Base-by-base conservation (phyloP, 306 rosid genomes). In the Glycine latifolia region DNA sequence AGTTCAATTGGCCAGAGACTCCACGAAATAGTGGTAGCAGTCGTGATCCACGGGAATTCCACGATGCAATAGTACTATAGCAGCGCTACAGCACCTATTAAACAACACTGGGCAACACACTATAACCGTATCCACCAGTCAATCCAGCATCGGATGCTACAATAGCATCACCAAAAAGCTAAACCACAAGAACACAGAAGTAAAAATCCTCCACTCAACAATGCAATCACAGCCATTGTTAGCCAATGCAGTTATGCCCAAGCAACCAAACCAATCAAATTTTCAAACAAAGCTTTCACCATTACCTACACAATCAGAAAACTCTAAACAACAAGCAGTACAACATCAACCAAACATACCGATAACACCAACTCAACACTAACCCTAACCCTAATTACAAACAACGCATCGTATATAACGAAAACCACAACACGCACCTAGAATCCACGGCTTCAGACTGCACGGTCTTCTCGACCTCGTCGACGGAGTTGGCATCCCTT, bases 381-480 rank as follows among this genome's bases (percentile, higher is more conserved):
- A 60, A 50, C 58, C 81, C 71, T 83, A 55, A 71, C 2, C 0
- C 31, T 26, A 26, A 26, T 26, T 0, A 26, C 31, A 43, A 41
- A 14, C 0, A 5, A 67, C 15, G 5, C 41, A 4, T 4, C 65
- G 44, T 2, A 62, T 6, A 16, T 37, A 37, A 0, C 9, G 5
- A 39, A 33, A 41, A 10, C 8, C 10, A 31, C 68, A 35, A 31
- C 17, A 71, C 74, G 8, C 73, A 95, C 99, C 94, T 95, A 1
- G 92, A 44, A 71, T 92, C 98, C 15, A 74, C 86, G 14, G 96
- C 96, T 87, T 93, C 99, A 10, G 94, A 90, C 85, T 95, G 99
- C 47, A 93, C 96, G 31, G 97, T 91, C 98, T 95, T 95, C 84
- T 95, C 98, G 10, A 95, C 98, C 93, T 93, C 99, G 3, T 93